Conservation (phyloP, 345 rosid species). For the Heritiera littoralis region DNA sequence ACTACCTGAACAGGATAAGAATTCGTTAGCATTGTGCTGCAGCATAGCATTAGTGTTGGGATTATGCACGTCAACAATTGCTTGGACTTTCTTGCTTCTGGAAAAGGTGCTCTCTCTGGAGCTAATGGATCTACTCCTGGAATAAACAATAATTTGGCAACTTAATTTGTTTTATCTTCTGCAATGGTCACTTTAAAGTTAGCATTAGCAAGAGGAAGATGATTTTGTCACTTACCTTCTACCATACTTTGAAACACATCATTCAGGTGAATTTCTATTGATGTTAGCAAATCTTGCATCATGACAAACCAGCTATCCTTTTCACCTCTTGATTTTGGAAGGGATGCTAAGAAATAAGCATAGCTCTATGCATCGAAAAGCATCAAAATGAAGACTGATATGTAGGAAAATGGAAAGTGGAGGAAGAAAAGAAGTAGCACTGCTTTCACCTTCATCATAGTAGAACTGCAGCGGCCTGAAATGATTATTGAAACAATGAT, state of each 20-base stretch:
- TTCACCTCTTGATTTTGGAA: slow-evolving; percentile 21
- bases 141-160: background rate
- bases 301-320: slow-evolving; percentile 19
- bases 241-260: slow-evolving; percentile 9
- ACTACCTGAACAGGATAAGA: slow-evolving; percentile 15
- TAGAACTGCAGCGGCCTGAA: slow-evolving; percentile 13
- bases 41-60: slow-evolving; percentile 16
- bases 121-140: background rate
- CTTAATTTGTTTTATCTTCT: background rate
- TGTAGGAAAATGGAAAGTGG: no score
- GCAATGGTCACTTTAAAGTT: background rate
- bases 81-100: slow-evolving; percentile 9
- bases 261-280: slow-evolving; percentile 17
- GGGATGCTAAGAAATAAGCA: slow-evolving; percentile 14
- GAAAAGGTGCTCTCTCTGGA: slow-evolving; percentile 5
- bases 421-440: background rate
- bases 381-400: background rate
- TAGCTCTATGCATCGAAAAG: slow-evolving; percentile 3
- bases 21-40: slow-evolving; percentile 19
- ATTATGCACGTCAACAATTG: background rate
- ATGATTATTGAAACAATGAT: slow-evolving; percentile 13
- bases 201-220: background rate
- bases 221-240: background rate
- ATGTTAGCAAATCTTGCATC: slow-evolving; percentile 15
- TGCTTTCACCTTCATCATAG: slow-evolving; percentile 16